Base-by-base conservation (phyloP, 371 early-diverging fungal genomes). In the Rhizopus arrhizus region DNA sequence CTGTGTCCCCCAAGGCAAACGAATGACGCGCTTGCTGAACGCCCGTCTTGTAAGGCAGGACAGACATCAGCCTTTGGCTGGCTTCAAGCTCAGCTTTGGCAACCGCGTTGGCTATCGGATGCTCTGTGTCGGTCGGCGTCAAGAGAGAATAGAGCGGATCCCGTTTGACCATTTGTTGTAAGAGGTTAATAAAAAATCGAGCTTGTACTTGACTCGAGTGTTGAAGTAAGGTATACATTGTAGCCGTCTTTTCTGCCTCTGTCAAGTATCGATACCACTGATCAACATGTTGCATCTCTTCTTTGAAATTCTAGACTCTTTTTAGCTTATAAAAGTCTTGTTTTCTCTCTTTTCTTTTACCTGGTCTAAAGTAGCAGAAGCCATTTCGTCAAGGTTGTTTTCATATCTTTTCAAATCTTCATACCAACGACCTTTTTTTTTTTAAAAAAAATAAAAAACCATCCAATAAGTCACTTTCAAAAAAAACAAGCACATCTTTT, bases 301-400 rank as follows among this genome's bases (percentile, higher is more conserved):
- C 95, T 63, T 90, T 87, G 66, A 95, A 96, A 61, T 85, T 85
- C 58, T 90, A 62, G 1, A 12, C 31, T n/a, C 35, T 41, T 6
- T 35, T 43, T 54, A 16, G 51, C 58, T 58, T 53, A 58, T 53
- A 22, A 32, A 15, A 5, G 3, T 38, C 41, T 51, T 43, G 5
- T 2, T 43, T n/a, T 15, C 5, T 43, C n/a, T 43, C 13, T 43
- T 43, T 43, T 43, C 22, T 43, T 43, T 43, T 73, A 68, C 77
- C 59, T 90, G 79, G 78, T 96, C 95, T 57, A 96, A 77, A 63
- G 89, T 93, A 33, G 92, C 90, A 47, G 84, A 80, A 12, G 95
- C 94, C 95, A 97, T 95, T 56, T 92, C 93, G 66, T 97, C 95
- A 15, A 97, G 83, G 50, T 92, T 95, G 40, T 86, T 81, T 73